A percentile compares a stretch with the other conserved stretches of the same genome.
Evolutionary conservation across 768 basidiomycete species (phyloP).

Genomic region (Auricularia heimuer): DNA sequence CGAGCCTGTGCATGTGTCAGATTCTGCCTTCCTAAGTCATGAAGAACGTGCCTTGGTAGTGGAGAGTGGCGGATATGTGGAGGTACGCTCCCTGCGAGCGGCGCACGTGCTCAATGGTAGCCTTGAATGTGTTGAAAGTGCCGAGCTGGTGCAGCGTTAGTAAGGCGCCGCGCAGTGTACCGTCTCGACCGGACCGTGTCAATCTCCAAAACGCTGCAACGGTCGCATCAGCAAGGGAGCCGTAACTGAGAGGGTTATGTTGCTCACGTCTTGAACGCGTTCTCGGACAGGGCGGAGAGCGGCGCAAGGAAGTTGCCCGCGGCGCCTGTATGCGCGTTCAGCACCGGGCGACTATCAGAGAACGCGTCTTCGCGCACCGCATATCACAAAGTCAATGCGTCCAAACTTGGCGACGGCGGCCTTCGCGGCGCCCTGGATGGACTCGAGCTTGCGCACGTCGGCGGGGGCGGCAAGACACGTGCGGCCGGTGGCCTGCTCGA

Average conservation of each 20-base stretch:
- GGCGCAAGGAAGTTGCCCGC: conserved; percentile 95
- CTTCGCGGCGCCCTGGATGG: conserved; percentile 65
- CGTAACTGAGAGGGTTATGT: not conserved
- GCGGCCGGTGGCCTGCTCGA: conserved; percentile 59
- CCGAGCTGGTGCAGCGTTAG: conserved; percentile 47
- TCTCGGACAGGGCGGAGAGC: conserved; percentile 73
- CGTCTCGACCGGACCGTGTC: conserved; percentile 54
- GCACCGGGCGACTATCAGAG: not conserved
- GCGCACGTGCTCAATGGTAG: conserved; percentile 68
- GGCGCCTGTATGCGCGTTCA: conserved; percentile 44
- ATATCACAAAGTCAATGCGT: conserved; percentile 88
- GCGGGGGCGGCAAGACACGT: conserved; percentile 64
- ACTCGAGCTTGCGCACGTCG: conserved; percentile 73
- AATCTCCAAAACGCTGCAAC: conserved; percentile 63
- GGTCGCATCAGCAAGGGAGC: not conserved
- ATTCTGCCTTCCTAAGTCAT: not conserved
- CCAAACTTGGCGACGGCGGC: conserved; percentile 71
- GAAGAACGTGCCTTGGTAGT: conserved; percentile 55
- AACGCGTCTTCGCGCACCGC: conserved; percentile 43
- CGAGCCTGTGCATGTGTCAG: not conserved
- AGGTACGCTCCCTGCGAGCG: conserved; percentile 72
- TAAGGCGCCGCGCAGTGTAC: not conserved
- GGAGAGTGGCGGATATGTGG: conserved; percentile 82
- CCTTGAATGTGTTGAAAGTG: conserved; percentile 91
- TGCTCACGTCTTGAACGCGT: conserved; percentile 65